Percentiles rank a stretch among this genome's conserved stretches.
Evolutionary conservation across 139 green algal genomes (phyloP).

Genomic region (Micromonas commoda): DNA sequence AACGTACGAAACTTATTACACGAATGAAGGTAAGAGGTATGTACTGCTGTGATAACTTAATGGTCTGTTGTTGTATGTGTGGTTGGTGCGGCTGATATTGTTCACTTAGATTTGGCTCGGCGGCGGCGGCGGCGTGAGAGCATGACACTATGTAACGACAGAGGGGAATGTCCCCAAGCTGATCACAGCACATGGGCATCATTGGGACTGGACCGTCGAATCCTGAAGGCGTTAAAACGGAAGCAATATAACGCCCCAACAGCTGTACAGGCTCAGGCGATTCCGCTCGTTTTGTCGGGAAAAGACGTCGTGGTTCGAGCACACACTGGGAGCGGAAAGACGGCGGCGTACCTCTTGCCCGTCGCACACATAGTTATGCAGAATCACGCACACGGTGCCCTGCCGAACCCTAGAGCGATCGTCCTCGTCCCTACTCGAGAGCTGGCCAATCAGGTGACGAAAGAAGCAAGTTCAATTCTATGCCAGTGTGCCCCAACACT

Average conservation of each 20-base stretch:
- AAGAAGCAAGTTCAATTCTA: constrained; percentile 41
- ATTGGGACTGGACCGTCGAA: background rate
- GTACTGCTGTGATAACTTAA: too few relatives aligned
- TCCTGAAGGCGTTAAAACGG: background rate
- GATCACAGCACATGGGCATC: background rate
- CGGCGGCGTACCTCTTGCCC: constrained; percentile 41
- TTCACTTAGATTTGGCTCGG: too few relatives aligned
- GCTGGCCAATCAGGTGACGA: constrained; percentile 77
- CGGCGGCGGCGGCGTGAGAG: too few relatives aligned
- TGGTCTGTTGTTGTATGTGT: too few relatives aligned
- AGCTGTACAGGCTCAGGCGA: constrained; percentile 9
- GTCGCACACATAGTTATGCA: constrained; percentile 34
- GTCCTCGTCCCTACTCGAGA: constrained; percentile 88
- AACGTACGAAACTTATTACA: too few relatives aligned
- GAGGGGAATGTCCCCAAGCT: too few relatives aligned
- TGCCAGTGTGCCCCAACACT: constrained; percentile 36
- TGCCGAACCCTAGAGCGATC: constrained; percentile 11
- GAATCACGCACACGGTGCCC: background rate
- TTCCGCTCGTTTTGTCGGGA: constrained; percentile 24
- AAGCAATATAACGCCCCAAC: background rate
- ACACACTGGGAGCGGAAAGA: constrained; percentile 45
- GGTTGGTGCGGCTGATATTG: too few relatives aligned
- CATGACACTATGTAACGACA: too few relatives aligned
- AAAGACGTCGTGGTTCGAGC: constrained; percentile 33
- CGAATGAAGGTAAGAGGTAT: too few relatives aligned